These are phyloP conservation scores for Lactuca sativa DNA, from an alignment of 129 eudicot genomes.

Conservation along the genomic window DNA sequence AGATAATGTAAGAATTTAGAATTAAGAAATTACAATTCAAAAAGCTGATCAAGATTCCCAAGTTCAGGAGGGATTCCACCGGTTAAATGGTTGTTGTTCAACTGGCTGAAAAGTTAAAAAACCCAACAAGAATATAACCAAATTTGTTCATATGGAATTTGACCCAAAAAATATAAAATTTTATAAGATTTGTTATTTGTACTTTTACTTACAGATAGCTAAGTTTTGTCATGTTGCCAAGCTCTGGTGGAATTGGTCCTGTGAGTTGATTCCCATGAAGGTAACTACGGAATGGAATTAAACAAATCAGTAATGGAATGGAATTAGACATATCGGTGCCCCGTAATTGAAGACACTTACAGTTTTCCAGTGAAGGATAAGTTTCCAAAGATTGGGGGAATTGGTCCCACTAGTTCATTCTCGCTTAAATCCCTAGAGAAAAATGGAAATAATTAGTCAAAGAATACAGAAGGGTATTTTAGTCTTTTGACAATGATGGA, in stretches of 20 bases:
- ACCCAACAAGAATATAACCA: not conserved
- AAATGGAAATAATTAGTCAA: not conserved
- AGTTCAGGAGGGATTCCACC: constrained; percentile 88
- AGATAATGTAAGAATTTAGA: not conserved
- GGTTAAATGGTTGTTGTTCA: constrained; percentile 64
- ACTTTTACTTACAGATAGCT: constrained; percentile 67
- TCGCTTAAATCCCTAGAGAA: constrained; percentile 76
- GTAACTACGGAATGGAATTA: constrained; percentile 39
- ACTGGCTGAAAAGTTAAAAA: constrained; percentile 50
- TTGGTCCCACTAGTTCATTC: constrained; percentile 77
- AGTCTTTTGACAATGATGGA: not conserved
- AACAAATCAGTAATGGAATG: not conserved
- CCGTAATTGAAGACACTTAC: constrained; percentile 39
- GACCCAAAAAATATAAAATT: not conserved
- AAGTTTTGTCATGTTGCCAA: constrained; percentile 88
- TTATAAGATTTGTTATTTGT: not conserved
- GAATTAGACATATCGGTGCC: not conserved
- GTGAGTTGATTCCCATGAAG: constrained; percentile 89
- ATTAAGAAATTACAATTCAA: constrained; percentile 63
- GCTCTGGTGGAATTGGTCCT: constrained; percentile 82
- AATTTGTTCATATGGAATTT: not conserved
- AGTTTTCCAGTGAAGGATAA: constrained; percentile 85
- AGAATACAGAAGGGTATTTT: not conserved
- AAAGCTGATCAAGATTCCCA: constrained; percentile 79
- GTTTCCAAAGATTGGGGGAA: constrained; percentile 88